Conservation (phyloP, 2,329 filamentous ascomycete genomes). For the Aspergillus sp. region DNA sequence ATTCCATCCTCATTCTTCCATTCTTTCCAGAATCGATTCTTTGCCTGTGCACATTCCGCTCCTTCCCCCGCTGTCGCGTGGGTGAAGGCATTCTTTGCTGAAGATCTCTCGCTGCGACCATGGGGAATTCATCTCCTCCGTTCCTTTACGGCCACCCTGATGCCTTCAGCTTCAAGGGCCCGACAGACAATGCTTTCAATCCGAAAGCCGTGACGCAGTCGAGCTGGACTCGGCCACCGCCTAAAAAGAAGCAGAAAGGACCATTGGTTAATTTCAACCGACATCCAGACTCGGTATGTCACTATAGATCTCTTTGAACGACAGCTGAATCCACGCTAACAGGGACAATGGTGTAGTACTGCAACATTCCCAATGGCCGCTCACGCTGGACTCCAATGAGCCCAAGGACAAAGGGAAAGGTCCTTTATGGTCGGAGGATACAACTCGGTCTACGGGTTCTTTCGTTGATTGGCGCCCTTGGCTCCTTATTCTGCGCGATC, state of each 20-base stretch:
- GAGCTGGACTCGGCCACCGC: slow-evolving; percentile 64
- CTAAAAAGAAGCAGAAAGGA: slow-evolving; percentile 66
- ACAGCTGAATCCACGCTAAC: background rate
- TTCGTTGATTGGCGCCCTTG: slow-evolving; percentile 67
- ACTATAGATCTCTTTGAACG: background rate
- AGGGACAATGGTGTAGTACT: slow-evolving; percentile 32
- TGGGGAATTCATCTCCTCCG: slow-evolving; percentile 60
- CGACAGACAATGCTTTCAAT: slow-evolving; percentile 66
- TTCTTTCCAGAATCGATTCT: slow-evolving; percentile 20
- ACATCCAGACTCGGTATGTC: slow-evolving; percentile 73
- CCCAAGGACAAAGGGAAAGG: slow-evolving; percentile 65
- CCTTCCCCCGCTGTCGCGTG: slow-evolving; percentile 31
- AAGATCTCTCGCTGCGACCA: slow-evolving; percentile 32
- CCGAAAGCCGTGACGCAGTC: slow-evolving; percentile 82
- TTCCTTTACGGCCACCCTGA: slow-evolving; percentile 69
- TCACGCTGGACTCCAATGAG: slow-evolving; percentile 66
- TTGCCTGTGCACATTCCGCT: slow-evolving; percentile 24
- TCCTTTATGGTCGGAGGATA: slow-evolving; percentile 66
- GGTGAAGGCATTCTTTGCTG: slow-evolving; percentile 32
- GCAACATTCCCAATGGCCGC: slow-evolving; percentile 61
- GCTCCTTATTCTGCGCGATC: slow-evolving; percentile 73
- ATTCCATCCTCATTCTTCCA: slow-evolving; percentile 17
- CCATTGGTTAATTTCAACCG: slow-evolving; percentile 79
- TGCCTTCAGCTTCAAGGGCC: slow-evolving; percentile 53
- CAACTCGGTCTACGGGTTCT: slow-evolving; percentile 69